Evolutionary conservation across 805 yeast genomes (phyloP).

Genomic region (Candida qinlingensis): DNA sequence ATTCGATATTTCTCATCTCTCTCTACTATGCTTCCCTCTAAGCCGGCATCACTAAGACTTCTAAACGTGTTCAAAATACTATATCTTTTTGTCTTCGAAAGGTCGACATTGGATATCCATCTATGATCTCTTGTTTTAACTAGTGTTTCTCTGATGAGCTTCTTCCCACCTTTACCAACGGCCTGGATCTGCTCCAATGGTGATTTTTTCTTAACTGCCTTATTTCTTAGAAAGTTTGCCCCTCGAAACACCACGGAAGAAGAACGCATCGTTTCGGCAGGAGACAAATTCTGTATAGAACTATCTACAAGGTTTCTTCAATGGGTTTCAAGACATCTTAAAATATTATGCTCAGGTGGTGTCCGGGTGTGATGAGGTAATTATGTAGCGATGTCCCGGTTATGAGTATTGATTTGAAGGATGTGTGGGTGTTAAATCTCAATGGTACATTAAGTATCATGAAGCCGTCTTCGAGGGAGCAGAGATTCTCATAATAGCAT

Average conservation of each 20-base stretch:
- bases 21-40: background rate
- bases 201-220: background rate
- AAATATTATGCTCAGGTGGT: background rate
- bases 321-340: too few relatives aligned
- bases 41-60: background rate
- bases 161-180: background rate
- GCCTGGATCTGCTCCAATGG: background rate
- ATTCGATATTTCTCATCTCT: background rate
- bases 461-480: too few relatives aligned
- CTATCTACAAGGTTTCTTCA: too few relatives aligned
- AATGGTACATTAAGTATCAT: too few relatives aligned
- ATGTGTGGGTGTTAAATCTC: too few relatives aligned
- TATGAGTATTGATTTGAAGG: too few relatives aligned
- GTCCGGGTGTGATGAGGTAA: background rate
- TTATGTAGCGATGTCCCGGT: too few relatives aligned
- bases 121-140: slow-evolving; percentile 1
- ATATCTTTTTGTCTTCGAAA: background rate
- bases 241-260: background rate
- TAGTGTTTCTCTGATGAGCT: background rate
- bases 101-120: background rate
- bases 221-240: too few relatives aligned
- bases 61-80: background rate
- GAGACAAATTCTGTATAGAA: too few relatives aligned
- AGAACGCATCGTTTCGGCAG: background rate
- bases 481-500: too few relatives aligned